Evolutionary conservation across 2,329 filamentous ascomycete genomes (phyloP).

Genomic region (Macrophomina tecta): DNA sequence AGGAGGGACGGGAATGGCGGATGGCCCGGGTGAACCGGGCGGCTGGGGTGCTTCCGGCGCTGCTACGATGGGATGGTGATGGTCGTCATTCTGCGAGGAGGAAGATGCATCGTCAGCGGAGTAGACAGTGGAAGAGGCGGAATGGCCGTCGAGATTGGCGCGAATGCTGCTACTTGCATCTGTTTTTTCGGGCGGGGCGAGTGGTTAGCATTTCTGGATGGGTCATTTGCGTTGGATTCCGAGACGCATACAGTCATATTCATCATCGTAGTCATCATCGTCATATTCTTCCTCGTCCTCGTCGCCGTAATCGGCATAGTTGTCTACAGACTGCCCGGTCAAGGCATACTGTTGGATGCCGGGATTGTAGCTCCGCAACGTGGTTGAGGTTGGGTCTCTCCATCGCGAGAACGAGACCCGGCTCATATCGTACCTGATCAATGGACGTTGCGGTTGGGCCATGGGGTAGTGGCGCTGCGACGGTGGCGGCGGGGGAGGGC

Average conservation of each 20-base stretch:
- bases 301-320: background rate
- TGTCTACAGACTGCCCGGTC: background rate
- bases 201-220: too few relatives aligned
- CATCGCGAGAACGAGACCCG: conserved; percentile 1
- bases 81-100: conserved; percentile 8
- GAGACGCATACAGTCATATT: conserved; percentile 14
- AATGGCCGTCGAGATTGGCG: background rate
- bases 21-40: background rate
- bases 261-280: conserved; percentile 8
- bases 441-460: background rate
- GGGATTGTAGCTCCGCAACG: background rate
- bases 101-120: conserved; percentile 2
- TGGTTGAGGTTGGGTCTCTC: background rate
- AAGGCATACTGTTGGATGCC: background rate
- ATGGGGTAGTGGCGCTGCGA: background rate
- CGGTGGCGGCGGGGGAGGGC: conserved; percentile 8
- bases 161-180: conserved; percentile 28
- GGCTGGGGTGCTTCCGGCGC: background rate
- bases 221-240: too few relatives aligned
- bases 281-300: conserved; percentile 12
- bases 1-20: background rate
- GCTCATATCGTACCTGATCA: background rate
- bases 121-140: background rate
- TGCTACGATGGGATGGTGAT: background rate
- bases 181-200: background rate